Evolutionary conservation across 1,139 yeast species (phyloP), one percentile per base, ranked within the genome.

Genomic region (Pichia kudriavzevii): DNA sequence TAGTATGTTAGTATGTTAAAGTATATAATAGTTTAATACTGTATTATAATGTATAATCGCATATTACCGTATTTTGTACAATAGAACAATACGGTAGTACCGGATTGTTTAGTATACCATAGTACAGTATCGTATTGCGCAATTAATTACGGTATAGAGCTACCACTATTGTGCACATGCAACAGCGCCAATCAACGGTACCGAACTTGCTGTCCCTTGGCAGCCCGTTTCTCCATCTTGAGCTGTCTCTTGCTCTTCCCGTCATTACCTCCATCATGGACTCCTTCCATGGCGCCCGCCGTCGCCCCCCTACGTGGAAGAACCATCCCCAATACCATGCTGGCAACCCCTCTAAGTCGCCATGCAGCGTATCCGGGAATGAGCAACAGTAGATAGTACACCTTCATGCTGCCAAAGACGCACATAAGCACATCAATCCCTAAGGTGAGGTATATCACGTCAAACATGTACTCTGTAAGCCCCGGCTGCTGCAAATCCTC

Each of bases 401-500:
- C 72, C 48, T 69, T 67, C 55, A 72, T 74, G 20, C 72, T 54
- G 7, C 85, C 84, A 27, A 73, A 56, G 0, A 75, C 15, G 11
- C 75, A 53, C 59, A 76, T 69, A 34, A 80, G 58, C 0, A 79
- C 37, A 46, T 76, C 77, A 43, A 79, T 64, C 12, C 69, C 50
- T 69, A 83, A 69, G 1, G 94, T 82, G 35, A 81, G 58, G 52
- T 83, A 83, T 38, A 84, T 64, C 16, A 82, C 59, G 53, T 84
- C 95, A 52, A 79, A 79, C 60, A 82, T 60, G 61, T 80, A 82
- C 56, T 84, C 94, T 15, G 78, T 79, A 29, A 84, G 61, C 0
- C 94, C 95, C 4, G 61, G 57, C 41, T 76, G 83, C 31, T 59
- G 57, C 41, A 83, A 64, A 50, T 84, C 88, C 30, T 71, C 75